Base-by-base conservation (phyloP, 139 green algal species). In the Micractinium conductrix region DNA sequence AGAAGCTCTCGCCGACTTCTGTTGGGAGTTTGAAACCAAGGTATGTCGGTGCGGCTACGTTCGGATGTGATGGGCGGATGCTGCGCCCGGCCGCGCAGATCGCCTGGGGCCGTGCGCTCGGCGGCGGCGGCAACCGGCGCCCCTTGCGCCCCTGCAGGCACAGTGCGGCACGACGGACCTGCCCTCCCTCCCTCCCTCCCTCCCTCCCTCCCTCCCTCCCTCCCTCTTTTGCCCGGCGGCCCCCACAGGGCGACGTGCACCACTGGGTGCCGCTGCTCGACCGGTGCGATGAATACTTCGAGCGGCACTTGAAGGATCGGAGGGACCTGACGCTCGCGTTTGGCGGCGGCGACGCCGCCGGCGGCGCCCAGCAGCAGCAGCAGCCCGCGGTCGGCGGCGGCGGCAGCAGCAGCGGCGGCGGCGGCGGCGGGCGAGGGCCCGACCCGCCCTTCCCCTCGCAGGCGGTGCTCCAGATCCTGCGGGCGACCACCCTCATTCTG, bases 231-330 rank as follows among this genome's bases (percentile, higher is more conserved):
- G 4, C 58, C 33, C 73, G 21, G 30, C 73, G 12, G 4, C 3
- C 43, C 16, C 37, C 30, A 40, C 76, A 99, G 96, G 95, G 96
- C 28, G 96, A 98, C 53, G 91, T 98, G 40, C 87, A 94, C 74
- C 95, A 98, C 69, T 99, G 96, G 96, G 86, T 96, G 2, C 79
- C 93, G 4, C 79, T 98, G 0, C 86, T 99, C 65, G 97, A 98
- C 86, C 87, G 91, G 21, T 95, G 98, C 40, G 96, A 99, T 65
- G 85, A 80, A 9, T 95, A 94, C 37, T 93, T 98, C 40, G 94
- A 98, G 63, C 67, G 91, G 83, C 74, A 92, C 68, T 48, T 97
- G 9, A 88, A 91, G 19, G 44, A 67, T 9, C 81, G 93, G 4
- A 37, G 70, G 35, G 94, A 98, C 70, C 81, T 98, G 78, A 83